Evolutionary conservation across 495 filamentous ascomycete species (phyloP).

Genomic region (Hyaloscypha variabilis): DNA sequence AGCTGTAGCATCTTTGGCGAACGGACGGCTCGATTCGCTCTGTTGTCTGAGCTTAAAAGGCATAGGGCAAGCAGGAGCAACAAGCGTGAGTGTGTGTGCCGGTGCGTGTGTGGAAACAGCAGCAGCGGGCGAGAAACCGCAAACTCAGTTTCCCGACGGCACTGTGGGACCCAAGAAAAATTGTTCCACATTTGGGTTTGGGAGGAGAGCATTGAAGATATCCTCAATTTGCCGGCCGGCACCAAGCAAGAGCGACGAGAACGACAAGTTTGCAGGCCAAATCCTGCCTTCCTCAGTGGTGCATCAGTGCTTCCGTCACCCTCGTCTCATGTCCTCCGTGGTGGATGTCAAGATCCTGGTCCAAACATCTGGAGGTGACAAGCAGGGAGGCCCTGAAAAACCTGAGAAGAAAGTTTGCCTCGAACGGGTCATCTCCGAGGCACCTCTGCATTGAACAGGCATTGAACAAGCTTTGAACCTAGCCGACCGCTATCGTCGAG

Average conservation of each 20-base stretch:
- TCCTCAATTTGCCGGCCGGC: conserved; percentile 27
- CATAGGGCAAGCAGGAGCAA: neutral
- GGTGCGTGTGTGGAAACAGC: neutral
- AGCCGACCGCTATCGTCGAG: conserved; percentile 27
- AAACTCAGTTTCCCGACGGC: neutral
- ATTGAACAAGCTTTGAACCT: conserved; percentile 26
- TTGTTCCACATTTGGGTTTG: conserved; percentile 17
- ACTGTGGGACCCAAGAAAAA: conserved; percentile 2
- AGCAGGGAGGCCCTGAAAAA: conserved; percentile 24
- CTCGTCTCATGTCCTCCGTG: conserved; percentile 33
- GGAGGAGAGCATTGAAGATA: conserved; percentile 21
- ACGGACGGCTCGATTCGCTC: conserved; percentile 3
- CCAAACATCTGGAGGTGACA: conserved; percentile 32
- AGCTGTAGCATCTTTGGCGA: conserved; percentile 9
- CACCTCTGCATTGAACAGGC: conserved; percentile 27
- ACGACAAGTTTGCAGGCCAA: conserved; percentile 23
- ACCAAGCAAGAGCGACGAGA: conserved; percentile 7
- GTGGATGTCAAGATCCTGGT: conserved; percentile 30
- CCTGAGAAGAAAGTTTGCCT: conserved; percentile 23
- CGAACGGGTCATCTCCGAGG: conserved; percentile 31
- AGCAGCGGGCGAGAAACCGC: neutral
- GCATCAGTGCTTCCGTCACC: conserved; percentile 30
- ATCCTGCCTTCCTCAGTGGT: conserved; percentile 22
- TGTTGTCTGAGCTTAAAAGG: neutral
- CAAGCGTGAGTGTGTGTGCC: neutral